Evolutionary conservation across 106 monocot genomes (phyloP).

Genomic region (Ottelia alismoides): DNA sequence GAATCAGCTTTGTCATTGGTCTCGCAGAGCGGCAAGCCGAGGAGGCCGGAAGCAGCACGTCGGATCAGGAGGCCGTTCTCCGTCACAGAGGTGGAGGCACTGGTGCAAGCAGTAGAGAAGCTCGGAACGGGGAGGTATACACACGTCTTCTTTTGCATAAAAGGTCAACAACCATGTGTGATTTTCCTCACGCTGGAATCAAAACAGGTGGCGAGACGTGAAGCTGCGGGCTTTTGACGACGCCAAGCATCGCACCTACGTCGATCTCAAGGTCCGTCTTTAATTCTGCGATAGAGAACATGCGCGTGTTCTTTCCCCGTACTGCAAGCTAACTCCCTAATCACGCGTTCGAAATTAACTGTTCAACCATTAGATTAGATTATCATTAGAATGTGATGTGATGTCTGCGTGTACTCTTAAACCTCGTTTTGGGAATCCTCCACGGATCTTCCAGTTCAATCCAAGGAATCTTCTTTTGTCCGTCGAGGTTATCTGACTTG

Average conservation of each 20-base stretch:
- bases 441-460: no score
- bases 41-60: conserved; percentile 15
- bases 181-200: neutral
- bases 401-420: no score
- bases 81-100: conserved; percentile 33
- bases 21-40: conserved; percentile 13
- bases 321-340: no score
- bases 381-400: no score
- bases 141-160: neutral
- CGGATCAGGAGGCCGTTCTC: conserved; percentile 37
- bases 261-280: conserved; percentile 79
- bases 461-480: no score
- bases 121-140: conserved; percentile 35
- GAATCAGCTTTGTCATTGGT: conserved; percentile 24
- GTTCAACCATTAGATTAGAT: no score
- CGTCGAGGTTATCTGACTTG: no score
- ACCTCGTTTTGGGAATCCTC: no score
- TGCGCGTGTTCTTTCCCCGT: no score
- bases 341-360: no score
- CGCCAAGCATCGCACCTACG: conserved; percentile 90
- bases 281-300: neutral
- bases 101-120: conserved; percentile 33
- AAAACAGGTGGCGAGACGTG: conserved; percentile 92
- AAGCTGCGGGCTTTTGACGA: conserved; percentile 79
- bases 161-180: neutral